A percentile compares a stretch with the other conserved stretches of the same genome.
Evolutionary conservation across 192 early-diverging fungal species (phyloP).

Genomic region (Podila horticola): DNA sequence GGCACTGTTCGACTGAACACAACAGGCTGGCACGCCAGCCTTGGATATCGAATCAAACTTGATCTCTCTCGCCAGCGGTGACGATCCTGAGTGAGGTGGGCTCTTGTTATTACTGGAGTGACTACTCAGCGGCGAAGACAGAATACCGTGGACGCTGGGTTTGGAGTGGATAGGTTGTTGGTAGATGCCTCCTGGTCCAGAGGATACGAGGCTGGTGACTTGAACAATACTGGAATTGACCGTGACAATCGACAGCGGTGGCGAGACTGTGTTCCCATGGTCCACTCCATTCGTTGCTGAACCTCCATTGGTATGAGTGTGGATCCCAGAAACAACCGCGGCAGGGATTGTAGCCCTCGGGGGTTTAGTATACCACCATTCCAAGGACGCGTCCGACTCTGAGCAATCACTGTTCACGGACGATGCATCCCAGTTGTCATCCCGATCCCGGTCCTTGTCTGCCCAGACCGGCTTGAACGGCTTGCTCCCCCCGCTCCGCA

Average conservation of each 20-base stretch:
- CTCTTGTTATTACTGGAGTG: conserved; percentile 11
- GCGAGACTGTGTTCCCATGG: neutral
- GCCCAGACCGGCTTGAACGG: conserved; percentile 35
- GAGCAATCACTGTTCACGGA: conserved; percentile 37
- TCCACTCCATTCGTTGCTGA: no score
- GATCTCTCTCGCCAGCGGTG: conserved; percentile 34
- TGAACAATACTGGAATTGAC: neutral
- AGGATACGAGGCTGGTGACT: neutral
- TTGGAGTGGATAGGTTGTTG: conserved; percentile 3
- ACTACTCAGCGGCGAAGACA: neutral
- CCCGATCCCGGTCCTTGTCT: conserved; percentile 28
- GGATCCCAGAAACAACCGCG: neutral
- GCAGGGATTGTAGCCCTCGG: conserved; percentile 18
- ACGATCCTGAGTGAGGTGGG: conserved; percentile 25
- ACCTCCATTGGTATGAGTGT: neutral
- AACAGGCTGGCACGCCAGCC: neutral
- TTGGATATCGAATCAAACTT: conserved; percentile 19
- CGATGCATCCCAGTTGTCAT: conserved; percentile 41
- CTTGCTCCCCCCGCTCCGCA: neutral
- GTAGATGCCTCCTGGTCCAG: neutral
- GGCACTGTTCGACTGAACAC: neutral
- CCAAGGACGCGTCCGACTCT: conserved; percentile 27
- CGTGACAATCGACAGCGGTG: neutral
- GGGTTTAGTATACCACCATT: conserved; percentile 49
- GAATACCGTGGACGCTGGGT: neutral